Base-by-base conservation (phyloP, 768 basidiomycete genomes). In the Termitomyces sp. region DNA sequence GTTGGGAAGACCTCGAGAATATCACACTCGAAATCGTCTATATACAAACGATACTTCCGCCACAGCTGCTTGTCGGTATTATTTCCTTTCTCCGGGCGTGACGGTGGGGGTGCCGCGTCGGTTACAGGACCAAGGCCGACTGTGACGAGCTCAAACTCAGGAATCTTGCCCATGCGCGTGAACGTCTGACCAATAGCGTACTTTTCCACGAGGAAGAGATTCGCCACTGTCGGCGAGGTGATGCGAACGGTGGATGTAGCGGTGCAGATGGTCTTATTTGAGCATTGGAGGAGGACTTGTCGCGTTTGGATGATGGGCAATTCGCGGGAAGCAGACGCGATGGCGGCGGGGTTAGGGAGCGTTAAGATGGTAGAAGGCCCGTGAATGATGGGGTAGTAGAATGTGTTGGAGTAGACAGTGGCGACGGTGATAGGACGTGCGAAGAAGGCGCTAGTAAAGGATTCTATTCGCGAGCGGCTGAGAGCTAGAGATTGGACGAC, bases 1-100 rank as follows among this genome's bases (percentile, higher is more conserved):
- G 81, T 79, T 0, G 83, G 81, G 65, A 88, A 89, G 6, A 84
- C 80, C 60, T 88, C 87, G 57, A 82, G 64, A 43, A 89, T 88
- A 57, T 87, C 84, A 61, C 84, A 83, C 46, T 79, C 73, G 64
- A 88, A 82, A 17, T 81, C 78, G 19, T 81, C 77, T 0, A 79
- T 75, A 38, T 72, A 70, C 3, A 88, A 78, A 26, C 68, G 77
- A 64, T 89, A 88, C 47, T 75, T 83, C 54, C 84, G 71, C 76
- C 79, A 78, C 5, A 86, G 68, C 26, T 67, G 62, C 30, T 57
- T 51, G 22, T 64, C 57, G 21, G 56, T 50, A 24, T 43, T n/a
- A 14, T 24, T 59, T 52, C n/a, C 60, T 64, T 55, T 65, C 38
- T 62, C 54, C 11, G 58, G 52, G 28, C 53, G 30, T 21, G 41